A percentile compares a stretch with the other conserved stretches of the same genome.
These are phyloP conservation scores for Cunninghamia lanceolata DNA, from an alignment of 75 land plant species.

Conservation along the genomic window DNA sequence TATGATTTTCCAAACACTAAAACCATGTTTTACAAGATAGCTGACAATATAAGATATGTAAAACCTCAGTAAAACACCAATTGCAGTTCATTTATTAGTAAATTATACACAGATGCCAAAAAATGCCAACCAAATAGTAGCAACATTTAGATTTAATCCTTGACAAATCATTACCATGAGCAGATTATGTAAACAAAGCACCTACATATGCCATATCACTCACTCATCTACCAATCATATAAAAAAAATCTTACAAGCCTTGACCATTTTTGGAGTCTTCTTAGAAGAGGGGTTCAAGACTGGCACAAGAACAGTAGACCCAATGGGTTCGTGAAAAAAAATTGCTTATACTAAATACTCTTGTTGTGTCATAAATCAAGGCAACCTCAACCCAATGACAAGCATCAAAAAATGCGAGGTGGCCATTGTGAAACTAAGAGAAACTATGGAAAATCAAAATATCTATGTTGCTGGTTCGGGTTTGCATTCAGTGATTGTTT, in stretches of 20 bases:
- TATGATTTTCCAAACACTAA: not conserved
- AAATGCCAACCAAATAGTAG: not conserved
- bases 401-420: not conserved
- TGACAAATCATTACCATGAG: not conserved
- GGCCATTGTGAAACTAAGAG: not conserved
- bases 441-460: not conserved
- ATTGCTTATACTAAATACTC: not conserved
- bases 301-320: not conserved
- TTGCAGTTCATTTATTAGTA: not conserved
- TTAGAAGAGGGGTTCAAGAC: not conserved
- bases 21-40: not conserved
- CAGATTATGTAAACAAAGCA: not conserved
- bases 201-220: not conserved
- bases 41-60: not conserved
- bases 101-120: not conserved
- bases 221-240: not conserved
- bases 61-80: not conserved
- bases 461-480: too few species aligned
- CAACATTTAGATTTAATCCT: not conserved
- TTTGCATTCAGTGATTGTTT: too few species aligned
- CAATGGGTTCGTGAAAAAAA: not conserved
- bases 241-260: not conserved
- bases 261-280: not conserved
- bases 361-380: not conserved
- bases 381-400: not conserved